These are phyloP conservation scores for Raddia distichophylla DNA, from an alignment of 176 grass and related monocot species.

Conservation along the genomic window DNA sequence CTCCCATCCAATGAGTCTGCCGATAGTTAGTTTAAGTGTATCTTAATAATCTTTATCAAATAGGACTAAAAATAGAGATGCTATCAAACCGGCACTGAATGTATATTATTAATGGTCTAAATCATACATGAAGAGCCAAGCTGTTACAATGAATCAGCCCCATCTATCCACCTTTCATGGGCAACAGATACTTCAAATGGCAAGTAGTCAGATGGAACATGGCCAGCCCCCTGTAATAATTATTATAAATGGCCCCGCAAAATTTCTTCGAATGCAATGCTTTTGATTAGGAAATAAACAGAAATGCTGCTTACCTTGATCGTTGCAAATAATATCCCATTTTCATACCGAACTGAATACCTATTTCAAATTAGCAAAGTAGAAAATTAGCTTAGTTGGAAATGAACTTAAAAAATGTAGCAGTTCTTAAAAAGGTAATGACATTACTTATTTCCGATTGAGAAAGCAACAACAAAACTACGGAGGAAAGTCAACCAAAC, in stretches of 20 bases:
- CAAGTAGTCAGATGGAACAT: slow-evolving; percentile 64
- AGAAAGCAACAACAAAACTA: neutral
- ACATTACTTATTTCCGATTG: neutral
- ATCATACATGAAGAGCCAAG: neutral
- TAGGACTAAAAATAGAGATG: neutral
- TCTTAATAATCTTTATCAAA: neutral
- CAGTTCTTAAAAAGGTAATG: neutral
- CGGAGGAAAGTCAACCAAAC: neutral
- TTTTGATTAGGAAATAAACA: neutral
- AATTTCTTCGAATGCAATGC: neutral
- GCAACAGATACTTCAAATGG: slow-evolving; percentile 61
- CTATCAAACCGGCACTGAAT: neutral
- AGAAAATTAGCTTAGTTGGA: neutral
- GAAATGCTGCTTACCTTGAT: slow-evolving; percentile 45
- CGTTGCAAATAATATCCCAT: slow-evolving; percentile 64
- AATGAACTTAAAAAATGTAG: neutral
- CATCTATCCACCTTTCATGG: slow-evolving; percentile 61
- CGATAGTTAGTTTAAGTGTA: too few relatives aligned
- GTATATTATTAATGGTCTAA: neutral
- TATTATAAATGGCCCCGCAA: neutral
- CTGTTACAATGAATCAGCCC: slow-evolving; percentile 43
- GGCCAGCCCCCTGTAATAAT: slow-evolving; percentile 55
- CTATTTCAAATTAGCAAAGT: slow-evolving; percentile 27
- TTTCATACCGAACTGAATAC: slow-evolving; percentile 57
- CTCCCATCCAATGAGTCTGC: too few relatives aligned